A percentile compares a stretch with the other conserved stretches of the same genome.
Conservation (phyloP, 768 basidiomycete genomes). For the Podaxis rugospora region DNA sequence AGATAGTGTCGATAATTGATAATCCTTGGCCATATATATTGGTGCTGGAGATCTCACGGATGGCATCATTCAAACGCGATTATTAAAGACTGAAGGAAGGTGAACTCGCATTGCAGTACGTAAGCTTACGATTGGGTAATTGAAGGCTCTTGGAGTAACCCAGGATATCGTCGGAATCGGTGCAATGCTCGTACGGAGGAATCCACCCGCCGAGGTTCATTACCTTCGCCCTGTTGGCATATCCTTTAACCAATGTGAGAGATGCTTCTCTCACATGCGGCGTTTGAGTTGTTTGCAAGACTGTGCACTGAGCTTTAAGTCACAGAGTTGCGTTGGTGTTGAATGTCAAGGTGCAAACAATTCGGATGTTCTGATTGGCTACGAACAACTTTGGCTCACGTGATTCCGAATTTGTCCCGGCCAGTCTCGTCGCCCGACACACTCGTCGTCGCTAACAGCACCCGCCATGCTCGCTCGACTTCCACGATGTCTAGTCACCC, state of each 20-base stretch:
- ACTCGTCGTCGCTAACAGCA: conserved; percentile 12
- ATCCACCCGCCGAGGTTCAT: too few species aligned
- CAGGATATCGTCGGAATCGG: too few species aligned
- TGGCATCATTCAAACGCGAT: neutral
- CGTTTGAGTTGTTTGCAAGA: neutral
- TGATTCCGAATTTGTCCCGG: conserved; percentile 14
- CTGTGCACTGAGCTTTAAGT: neutral
- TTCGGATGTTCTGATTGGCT: conserved; percentile 2
- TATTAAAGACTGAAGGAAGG: too few species aligned
- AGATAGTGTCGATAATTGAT: neutral
- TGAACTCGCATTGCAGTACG: too few species aligned
- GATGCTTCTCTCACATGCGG: too few species aligned
- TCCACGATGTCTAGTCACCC: conserved; percentile 25
- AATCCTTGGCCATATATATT: neutral
- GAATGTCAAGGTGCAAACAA: neutral
- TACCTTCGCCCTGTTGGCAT: too few species aligned
- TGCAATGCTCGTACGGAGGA: too few species aligned
- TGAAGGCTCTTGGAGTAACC: too few species aligned
- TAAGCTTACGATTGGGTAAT: too few species aligned
- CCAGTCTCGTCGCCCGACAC: conserved; percentile 12
- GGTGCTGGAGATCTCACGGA: neutral
- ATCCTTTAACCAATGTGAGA: too few species aligned
- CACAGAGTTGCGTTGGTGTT: neutral
- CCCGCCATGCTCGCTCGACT: conserved; percentile 29
- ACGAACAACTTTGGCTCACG: neutral